Evolutionary conservation across 768 basidiomycete genomes (phyloP).

Genomic region (Naganishia kalamii): DNA sequence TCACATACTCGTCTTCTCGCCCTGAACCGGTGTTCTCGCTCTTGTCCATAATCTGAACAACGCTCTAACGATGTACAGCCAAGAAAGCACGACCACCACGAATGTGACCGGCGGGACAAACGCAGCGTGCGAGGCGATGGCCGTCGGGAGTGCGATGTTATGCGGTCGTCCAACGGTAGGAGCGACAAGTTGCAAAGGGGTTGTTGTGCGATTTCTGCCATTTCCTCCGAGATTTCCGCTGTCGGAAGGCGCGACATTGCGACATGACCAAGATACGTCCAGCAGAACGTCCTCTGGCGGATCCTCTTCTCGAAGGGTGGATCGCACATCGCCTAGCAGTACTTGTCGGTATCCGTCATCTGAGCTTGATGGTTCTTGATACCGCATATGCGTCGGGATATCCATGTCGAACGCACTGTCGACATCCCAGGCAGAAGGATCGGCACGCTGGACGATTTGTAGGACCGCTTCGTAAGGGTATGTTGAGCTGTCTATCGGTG

Average conservation of each 20-base stretch:
- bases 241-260: background rate
- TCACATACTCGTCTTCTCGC: background rate
- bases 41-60: constrained; percentile 1
- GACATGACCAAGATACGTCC: background rate
- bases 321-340: background rate
- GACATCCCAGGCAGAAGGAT: background rate
- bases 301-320: background rate
- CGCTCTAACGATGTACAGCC: constrained; percentile 3
- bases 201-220: background rate
- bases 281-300: background rate
- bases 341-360: background rate
- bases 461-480: background rate
- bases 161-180: background rate
- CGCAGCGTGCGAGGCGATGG: background rate
- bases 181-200: background rate
- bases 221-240: background rate
- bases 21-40: background rate
- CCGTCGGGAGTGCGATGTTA: background rate
- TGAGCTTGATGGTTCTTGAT: constrained; percentile 11
- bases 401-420: background rate
- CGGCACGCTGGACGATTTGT: background rate
- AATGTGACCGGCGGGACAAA: background rate
- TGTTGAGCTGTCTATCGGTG: background rate
- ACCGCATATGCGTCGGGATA: constrained; percentile 15
- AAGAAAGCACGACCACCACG: background rate